A percentile compares a stretch with the other conserved stretches of the same genome.
Conservation (phyloP, 176 grass and related monocot species). For the Bolboschoenus planiculmis region DNA sequence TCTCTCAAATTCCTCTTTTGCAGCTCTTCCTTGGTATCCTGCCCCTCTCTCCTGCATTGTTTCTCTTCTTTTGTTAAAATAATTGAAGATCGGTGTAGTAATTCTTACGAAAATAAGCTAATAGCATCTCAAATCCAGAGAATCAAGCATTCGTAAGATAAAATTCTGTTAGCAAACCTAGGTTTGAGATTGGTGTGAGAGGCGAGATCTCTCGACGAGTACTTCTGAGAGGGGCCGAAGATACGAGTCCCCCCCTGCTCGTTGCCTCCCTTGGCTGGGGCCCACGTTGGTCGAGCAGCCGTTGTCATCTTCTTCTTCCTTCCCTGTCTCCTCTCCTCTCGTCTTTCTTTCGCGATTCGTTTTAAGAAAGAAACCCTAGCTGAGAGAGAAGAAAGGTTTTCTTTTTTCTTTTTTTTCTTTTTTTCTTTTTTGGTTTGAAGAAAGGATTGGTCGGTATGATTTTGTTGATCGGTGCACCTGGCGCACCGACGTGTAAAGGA, state of each 20-base stretch:
- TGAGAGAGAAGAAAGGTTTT: not conserved
- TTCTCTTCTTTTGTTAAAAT: not conserved
- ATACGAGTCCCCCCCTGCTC: slow-evolving; percentile 91
- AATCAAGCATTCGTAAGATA: not conserved
- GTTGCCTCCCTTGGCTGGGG: slow-evolving; percentile 93
- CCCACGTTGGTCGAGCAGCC: slow-evolving; percentile 94
- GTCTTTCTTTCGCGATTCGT: not conserved
- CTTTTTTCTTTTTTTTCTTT: not conserved
- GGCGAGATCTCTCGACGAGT: slow-evolving; percentile 87
- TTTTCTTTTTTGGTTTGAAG: not conserved
- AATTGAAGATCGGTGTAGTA: not conserved
- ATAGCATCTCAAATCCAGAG: not conserved
- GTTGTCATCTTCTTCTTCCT: slow-evolving; percentile 51
- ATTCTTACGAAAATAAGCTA: not conserved
- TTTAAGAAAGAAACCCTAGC: slow-evolving; percentile 5
- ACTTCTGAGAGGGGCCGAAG: slow-evolving; percentile 83
- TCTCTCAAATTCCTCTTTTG: slow-evolving; percentile 92
- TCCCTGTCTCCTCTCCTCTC: not conserved
- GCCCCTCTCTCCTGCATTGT: slow-evolving; percentile 76
- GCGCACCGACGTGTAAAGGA: not conserved
- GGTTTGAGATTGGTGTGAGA: slow-evolving; percentile 92
- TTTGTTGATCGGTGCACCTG: not conserved
- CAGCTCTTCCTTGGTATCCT: slow-evolving; percentile 86
- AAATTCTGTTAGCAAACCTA: slow-evolving; percentile 34
- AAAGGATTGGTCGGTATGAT: not conserved